Evolutionary conservation across 805 yeast species (phyloP), one percentile per base, ranked within the genome.

Genomic region (Cyberlindnera maclurae): DNA sequence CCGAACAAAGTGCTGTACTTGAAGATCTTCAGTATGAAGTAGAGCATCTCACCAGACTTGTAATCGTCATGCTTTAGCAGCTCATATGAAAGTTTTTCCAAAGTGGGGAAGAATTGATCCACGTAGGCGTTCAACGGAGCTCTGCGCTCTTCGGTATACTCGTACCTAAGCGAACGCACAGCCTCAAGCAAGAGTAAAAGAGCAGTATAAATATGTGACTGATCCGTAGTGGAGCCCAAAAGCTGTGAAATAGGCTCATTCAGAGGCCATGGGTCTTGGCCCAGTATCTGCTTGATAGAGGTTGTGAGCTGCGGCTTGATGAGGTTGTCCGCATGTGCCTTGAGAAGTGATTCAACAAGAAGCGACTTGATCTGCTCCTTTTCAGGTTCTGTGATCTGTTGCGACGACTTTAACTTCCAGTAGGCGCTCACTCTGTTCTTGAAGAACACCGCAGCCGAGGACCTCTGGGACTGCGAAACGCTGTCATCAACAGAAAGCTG

Each of bases 371-470:
- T 66, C 12, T 70, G 59, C 11, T 73, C 75, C 43, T 72, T 75
- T 52, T 82, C 89, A 5, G 24, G 24, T 5, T 20, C 24, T 20
- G 24, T 20, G 24, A 20, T 20, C 24, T 20, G 24, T 31, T 70
- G 67, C 1, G 45, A 40, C 12, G 46, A 50, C 33, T 71, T 63
- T 5, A 56, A 58, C 31, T 27, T n/a, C 88, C 89, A 81, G 38
- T 69, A 65, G 29, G 68, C 62, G 30, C 68, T 68, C 26, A 82
- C 63, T 40, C 74, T 67, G 56, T 82, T 82, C 54, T 83, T 83
- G 58, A 81, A 74, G 54, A 75, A 80, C 5, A 83, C 81, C 0
- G 82, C 79, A 5, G 82, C 70, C 11, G 85, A 80, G 43, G 73
- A 63, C 42, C 77, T 67, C 36, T 76, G 68, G 11, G 65, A 64